Percentiles rank a stretch among this genome's conserved stretches.
phyloP scores from a whole-genome alignment of 2,329 filamentous ascomycete species.

The Penicillium paneum region DNA sequence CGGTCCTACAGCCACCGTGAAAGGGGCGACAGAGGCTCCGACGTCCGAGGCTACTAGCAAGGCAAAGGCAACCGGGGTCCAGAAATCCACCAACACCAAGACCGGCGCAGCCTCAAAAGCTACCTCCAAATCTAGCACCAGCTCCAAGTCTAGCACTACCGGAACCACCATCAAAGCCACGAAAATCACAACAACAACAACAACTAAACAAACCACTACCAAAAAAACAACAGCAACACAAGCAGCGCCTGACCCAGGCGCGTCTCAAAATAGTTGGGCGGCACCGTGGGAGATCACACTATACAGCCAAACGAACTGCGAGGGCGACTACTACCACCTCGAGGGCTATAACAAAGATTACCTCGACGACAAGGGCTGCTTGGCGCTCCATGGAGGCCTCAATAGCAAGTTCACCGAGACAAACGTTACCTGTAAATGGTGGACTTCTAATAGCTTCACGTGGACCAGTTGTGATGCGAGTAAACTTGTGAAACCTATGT shows the following conservation, averaged over 20 bases:
- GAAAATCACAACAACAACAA: background rate
- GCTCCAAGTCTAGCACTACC: background rate
- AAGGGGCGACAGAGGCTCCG: background rate
- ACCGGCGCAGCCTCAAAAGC: background rate
- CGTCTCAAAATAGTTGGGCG: background rate
- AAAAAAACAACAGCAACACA: background rate
- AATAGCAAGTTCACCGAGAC: background rate
- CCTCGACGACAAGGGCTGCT: background rate
- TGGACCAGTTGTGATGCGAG: slow-evolving; percentile 8
- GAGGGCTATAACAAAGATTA: background rate
- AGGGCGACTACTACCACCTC: slow-evolving; percentile 1
- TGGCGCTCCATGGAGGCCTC: background rate
- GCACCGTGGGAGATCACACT: background rate
- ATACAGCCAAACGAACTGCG: background rate
- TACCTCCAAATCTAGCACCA: background rate
- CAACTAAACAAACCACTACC: background rate
- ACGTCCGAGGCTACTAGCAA: background rate
- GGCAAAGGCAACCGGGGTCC: background rate
- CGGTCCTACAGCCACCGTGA: slow-evolving; percentile 1
- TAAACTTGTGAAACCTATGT: slow-evolving; percentile 1
- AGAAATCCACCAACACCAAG: background rate
- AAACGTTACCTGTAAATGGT: slow-evolving; percentile 8
- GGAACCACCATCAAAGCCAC: background rate
- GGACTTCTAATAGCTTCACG: background rate
- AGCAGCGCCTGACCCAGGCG: background rate